Conservation (phyloP, 2,329 filamentous ascomycete species). For the Diaporthe sp. region DNA sequence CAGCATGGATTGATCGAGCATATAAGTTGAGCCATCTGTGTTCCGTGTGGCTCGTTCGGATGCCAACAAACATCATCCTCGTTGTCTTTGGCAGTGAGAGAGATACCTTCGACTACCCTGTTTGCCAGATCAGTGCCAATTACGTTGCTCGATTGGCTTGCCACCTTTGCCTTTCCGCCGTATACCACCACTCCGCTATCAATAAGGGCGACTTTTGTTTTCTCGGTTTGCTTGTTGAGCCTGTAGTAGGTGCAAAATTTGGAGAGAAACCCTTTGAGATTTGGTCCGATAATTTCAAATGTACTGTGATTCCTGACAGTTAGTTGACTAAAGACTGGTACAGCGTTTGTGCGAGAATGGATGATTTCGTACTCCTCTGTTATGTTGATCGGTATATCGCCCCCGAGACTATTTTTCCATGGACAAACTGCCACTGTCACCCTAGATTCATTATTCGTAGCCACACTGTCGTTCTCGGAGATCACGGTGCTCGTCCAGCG, state of each 20-base stretch:
- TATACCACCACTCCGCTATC: background rate
- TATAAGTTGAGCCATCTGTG: background rate
- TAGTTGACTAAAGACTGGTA: too few species aligned
- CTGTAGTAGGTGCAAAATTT: background rate
- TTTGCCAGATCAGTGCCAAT: background rate
- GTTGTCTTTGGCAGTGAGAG: background rate
- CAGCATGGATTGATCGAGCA: background rate
- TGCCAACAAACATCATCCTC: background rate
- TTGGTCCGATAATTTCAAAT: background rate
- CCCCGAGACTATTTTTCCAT: too few species aligned
- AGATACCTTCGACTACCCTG: background rate
- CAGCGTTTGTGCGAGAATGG: too few species aligned
- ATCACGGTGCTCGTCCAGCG: too few species aligned
- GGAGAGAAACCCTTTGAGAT: background rate
- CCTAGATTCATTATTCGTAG: too few species aligned
- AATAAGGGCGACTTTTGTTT: background rate
- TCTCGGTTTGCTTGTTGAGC: background rate
- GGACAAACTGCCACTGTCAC: too few species aligned
- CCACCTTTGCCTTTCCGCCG: background rate
- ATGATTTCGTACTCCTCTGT: too few species aligned
- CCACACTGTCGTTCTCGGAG: too few species aligned
- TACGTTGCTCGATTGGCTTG: background rate
- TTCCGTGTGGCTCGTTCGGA: background rate
- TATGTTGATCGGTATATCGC: too few species aligned
- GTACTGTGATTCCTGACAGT: background rate